Conservation (phyloP, 371 early-diverging fungal species). For the Syncephalis plumigaleata region DNA sequence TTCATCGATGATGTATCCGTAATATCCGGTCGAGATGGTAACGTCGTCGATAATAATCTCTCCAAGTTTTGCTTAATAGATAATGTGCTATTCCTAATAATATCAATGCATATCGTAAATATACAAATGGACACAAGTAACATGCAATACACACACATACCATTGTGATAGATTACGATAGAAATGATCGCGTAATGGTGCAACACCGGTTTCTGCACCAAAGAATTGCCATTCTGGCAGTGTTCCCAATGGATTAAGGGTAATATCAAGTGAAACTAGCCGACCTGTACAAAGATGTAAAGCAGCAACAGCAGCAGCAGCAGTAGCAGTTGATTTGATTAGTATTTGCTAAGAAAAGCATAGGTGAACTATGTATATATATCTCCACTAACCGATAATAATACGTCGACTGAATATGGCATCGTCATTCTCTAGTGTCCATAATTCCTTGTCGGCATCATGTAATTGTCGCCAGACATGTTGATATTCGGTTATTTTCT, state of each 20-base stretch:
- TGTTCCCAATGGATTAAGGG: slow-evolving; percentile 9
- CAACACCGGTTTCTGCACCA: slow-evolving; percentile 16
- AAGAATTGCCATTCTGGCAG: slow-evolving; percentile 16
- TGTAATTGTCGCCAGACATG: no score
- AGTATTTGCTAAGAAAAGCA: no score
- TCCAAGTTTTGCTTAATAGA: slow-evolving; percentile 3
- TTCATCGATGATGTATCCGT: no score
- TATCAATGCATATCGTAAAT: not conserved
- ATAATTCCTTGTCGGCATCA: slow-evolving; percentile 11
- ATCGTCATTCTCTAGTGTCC: slow-evolving; percentile 19
- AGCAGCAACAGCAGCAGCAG: no score
- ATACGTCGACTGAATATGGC: slow-evolving; percentile 17
- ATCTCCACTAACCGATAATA: slow-evolving; percentile 19
- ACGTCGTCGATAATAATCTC: no score
- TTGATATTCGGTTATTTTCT: no score
- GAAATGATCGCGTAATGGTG: slow-evolving; percentile 12
- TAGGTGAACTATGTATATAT: no score
- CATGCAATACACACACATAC: not conserved
- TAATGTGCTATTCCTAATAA: not conserved
- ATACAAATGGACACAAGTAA: not conserved
- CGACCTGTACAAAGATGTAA: slow-evolving; percentile 20
- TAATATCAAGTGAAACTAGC: slow-evolving; percentile 17
- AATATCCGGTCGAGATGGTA: no score
- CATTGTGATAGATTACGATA: slow-evolving; percentile 4
- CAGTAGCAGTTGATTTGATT: no score